Conservation (phyloP, 164 flowering plant genomes). For the Tetrastigma voinierianum region DNA sequence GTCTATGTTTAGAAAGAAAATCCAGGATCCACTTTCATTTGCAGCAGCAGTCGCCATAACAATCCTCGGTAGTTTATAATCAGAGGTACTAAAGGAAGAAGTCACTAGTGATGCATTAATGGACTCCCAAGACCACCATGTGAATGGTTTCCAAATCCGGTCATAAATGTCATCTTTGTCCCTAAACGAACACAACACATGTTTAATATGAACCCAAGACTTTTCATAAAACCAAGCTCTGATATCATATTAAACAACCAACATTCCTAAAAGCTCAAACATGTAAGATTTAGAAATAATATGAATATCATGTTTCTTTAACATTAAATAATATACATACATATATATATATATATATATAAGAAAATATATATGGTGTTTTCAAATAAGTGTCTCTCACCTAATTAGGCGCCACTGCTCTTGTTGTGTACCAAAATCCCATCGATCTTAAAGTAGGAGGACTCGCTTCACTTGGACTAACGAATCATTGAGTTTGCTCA, state of each 20-base stretch:
- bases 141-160: conserved; percentile 27
- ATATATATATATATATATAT: too few relatives aligned
- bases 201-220: too few relatives aligned
- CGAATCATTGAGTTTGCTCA: neutral
- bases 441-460: neutral
- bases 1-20: conserved; percentile 8
- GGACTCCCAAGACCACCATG: neutral
- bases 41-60: conserved; percentile 31
- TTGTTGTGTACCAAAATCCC: conserved; percentile 5
- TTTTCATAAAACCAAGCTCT: too few relatives aligned
- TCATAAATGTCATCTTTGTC: conserved; percentile 31
- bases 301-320: too few relatives aligned
- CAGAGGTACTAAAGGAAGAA: neutral
- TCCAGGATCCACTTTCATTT: conserved; percentile 8
- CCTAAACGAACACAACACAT: conserved; percentile 7
- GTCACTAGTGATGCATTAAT: conserved; percentile 4
- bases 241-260: too few relatives aligned
- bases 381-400: too few relatives aligned
- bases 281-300: too few relatives aligned
- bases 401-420: too few relatives aligned
- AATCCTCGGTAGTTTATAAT: neutral
- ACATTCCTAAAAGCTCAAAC: too few relatives aligned
- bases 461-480: neutral
- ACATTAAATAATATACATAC: too few relatives aligned
- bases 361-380: too few relatives aligned